Percentiles rank a stretch among this genome's conserved stretches.
Conservation (phyloP, 345 rosid genomes). For the Erodium maritimum region DNA sequence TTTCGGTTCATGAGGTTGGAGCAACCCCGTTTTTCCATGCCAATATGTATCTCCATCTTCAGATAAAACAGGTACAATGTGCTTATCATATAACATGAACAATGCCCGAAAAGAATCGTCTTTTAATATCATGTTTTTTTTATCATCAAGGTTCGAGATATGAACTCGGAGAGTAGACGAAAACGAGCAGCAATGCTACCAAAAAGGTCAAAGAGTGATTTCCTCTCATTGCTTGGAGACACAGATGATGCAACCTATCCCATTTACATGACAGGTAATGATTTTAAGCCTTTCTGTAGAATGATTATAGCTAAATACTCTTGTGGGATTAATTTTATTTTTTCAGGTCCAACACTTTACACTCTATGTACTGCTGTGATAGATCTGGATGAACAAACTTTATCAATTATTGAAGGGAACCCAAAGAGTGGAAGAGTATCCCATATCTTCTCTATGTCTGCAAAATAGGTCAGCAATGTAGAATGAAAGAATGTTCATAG, state of each 20-base stretch:
- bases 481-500: too few relatives aligned
- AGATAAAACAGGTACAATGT: slow-evolving; percentile 31
- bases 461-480: slow-evolving; percentile 11
- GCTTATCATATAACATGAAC: not conserved
- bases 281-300: not conserved
- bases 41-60: slow-evolving; percentile 54
- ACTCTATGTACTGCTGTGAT: slow-evolving; percentile 36
- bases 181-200: slow-evolving; percentile 33
- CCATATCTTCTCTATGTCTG: slow-evolving; percentile 31
- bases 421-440: slow-evolving; percentile 31
- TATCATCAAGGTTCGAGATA: slow-evolving; percentile 28
- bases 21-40: slow-evolving; percentile 47
- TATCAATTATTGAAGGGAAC: slow-evolving; percentile 37
- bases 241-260: slow-evolving; percentile 29
- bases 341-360: slow-evolving; percentile 45
- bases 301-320: not conserved
- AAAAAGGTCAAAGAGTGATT: slow-evolving; percentile 32
- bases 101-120: slow-evolving; percentile 1
- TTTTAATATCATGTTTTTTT: not conserved
- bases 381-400: slow-evolving; percentile 33
- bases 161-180: slow-evolving; percentile 36
- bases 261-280: slow-evolving; percentile 46
- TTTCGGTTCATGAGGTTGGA: slow-evolving; percentile 37
- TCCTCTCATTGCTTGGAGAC: slow-evolving; percentile 45
- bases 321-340: slow-evolving; percentile 6